phyloP scores from a whole-genome alignment of 345 rosid species.

The Syzygium oleosum region DNA sequence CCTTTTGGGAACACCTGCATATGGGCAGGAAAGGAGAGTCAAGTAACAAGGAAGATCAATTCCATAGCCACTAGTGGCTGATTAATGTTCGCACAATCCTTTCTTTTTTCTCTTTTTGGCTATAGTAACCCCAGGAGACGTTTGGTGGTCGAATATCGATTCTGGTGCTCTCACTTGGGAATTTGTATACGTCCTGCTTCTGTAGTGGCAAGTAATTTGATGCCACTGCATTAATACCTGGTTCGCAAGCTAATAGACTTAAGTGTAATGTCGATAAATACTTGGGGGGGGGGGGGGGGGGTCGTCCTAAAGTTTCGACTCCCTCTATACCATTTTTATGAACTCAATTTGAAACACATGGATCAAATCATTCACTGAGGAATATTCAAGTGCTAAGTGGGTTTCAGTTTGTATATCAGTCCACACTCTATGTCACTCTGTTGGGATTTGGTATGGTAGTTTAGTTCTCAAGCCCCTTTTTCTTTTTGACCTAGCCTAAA shows the following conservation, averaged over 20 bases:
- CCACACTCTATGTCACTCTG: neutral
- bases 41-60: neutral
- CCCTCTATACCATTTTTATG: neutral
- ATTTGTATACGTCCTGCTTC: neutral
- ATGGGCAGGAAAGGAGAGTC: neutral
- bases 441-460: neutral
- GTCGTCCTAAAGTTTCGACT: neutral
- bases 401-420: neutral
- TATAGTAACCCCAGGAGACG: neutral
- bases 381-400: neutral
- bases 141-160: neutral
- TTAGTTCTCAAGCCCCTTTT: neutral
- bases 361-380: neutral
- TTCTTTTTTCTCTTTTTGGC: neutral
- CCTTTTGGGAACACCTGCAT: conserved; percentile 42
- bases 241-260: neutral
- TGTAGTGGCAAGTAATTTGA: neutral
- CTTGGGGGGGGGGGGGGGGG: neutral
- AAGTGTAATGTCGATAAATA: neutral
- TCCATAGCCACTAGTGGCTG: neutral
- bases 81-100: neutral
- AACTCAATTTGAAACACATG: neutral
- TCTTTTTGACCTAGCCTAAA: neutral
- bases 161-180: neutral
- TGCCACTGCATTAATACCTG: neutral